These are phyloP conservation scores for Populus tremula DNA, from an alignment of 345 rosid genomes.

Conservation along the genomic window DNA sequence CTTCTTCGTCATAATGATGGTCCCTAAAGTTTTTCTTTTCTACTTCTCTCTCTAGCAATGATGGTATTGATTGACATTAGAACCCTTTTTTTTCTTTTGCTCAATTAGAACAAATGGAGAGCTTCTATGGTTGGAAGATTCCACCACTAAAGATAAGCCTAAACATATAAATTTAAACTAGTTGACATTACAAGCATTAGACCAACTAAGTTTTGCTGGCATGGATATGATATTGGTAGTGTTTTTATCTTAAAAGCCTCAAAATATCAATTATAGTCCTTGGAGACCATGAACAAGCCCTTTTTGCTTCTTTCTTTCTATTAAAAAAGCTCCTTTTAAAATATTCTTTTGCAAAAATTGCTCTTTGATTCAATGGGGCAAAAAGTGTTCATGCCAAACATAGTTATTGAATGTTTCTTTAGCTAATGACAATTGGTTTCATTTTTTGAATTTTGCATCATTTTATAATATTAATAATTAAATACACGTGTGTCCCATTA, in stretches of 20 bases:
- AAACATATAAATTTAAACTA: conserved; percentile 23
- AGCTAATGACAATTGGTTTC: conserved; percentile 25
- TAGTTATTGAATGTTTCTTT: conserved; percentile 24
- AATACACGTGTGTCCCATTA: conserved; percentile 37
- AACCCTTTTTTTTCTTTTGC: conserved; percentile 36
- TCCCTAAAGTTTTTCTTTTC: conserved; percentile 18
- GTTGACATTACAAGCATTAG: conserved; percentile 27
- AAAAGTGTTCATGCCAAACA: conserved; percentile 11
- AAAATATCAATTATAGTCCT: conserved; percentile 48
- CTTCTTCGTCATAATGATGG: conserved; percentile 36
- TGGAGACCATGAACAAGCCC: conserved; percentile 73
- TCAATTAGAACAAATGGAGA: conserved; percentile 25
- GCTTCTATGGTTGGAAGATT: conserved; percentile 43
- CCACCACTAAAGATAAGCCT: conserved; percentile 31
- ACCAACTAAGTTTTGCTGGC: conserved; percentile 45
- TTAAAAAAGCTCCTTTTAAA: conserved; percentile 32
- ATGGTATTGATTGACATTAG: conserved; percentile 30
- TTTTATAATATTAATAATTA: conserved; percentile 19
- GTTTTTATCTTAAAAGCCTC: conserved; percentile 48
- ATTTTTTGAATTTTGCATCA: conserved; percentile 12
- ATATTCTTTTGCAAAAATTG: neutral
- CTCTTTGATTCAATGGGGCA: conserved; percentile 26
- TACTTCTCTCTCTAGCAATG: conserved; percentile 26
- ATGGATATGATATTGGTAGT: neutral
- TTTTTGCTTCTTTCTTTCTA: conserved; percentile 28